Base-by-base conservation (phyloP, 176 grass and related monocot genomes). In the Aegilops umbellulata region DNA sequence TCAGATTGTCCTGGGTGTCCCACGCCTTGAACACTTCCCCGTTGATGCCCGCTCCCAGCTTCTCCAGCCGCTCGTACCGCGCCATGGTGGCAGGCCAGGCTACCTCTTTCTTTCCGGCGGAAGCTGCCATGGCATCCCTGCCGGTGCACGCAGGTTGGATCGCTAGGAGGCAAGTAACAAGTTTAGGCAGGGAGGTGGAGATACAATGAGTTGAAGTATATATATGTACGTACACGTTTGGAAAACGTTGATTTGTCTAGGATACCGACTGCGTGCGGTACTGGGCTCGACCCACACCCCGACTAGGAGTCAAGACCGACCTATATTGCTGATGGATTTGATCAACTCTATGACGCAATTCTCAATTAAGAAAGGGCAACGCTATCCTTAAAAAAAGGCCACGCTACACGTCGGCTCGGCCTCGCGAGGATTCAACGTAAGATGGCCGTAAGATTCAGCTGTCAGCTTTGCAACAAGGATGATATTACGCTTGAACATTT, bases 1-100 rank as follows among this genome's bases (percentile, higher is more conserved):
- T 74, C 39, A 23, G 6, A 2, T 25, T 26, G n/a, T 15, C n/a
- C 39, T 44, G 1, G 39, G 39, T 27, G 70, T 74, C 70, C 70
- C 70, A 47, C 39, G 70, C 70, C 70, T 74, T 74, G 39, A 46
- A 74, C 13, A 74, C 70, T 42, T 74, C 70, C 3, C 70, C 70
- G 13, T 74, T 74, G 38, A 46, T 47, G 39, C 70, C 70, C 39
- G 6, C 38, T 3, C 70, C 70, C n/a, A 74, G 70, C 70, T 15
- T 46, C 39, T 44, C 70, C 23, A 74, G 70, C 39, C 3, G 70
- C 39, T 74, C 13, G 23, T 17, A 46, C 39, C 23, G 70, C 7
- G 13, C 70, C 70, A 74, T 74, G 39, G 42, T 46, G 12, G 1
- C 11, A 16, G 38, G 70, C 39, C 70, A 74, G 39, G n/a, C 69